Conservation (phyloP, 352 stramenopile species). For the Globisporangium apiculatum region DNA sequence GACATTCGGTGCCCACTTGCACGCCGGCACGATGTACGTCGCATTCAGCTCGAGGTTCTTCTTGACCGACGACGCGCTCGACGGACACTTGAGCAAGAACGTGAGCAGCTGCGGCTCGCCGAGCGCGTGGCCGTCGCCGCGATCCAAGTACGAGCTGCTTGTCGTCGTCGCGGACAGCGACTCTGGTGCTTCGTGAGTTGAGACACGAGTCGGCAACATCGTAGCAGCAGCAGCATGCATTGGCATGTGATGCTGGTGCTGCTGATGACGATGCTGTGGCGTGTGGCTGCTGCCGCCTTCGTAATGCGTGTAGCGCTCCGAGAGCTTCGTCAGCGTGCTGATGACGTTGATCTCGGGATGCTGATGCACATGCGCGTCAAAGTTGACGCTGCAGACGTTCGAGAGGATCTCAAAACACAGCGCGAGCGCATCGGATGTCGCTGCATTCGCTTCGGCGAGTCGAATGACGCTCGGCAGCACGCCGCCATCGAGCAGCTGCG, state of each 20-base stretch:
- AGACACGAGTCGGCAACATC: not conserved
- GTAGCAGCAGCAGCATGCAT: no score
- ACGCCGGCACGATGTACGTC: conserved; percentile 48
- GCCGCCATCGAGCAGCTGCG: conserved; percentile 38
- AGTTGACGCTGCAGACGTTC: conserved; percentile 55
- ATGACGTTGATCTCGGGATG: conserved; percentile 62
- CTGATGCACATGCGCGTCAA: conserved; percentile 31
- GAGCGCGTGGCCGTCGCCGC: conserved; percentile 26
- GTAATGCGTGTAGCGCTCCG: conserved; percentile 28
- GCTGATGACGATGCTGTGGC: not conserved
- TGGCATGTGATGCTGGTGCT: no score
- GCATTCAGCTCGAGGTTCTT: conserved; percentile 62
- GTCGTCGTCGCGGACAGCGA: not conserved
- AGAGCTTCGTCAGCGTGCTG: conserved; percentile 58
- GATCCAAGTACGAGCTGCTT: conserved; percentile 30
- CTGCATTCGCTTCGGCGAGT: conserved; percentile 29
- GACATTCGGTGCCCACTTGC: conserved; percentile 50
- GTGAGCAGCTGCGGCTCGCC: conserved; percentile 37
- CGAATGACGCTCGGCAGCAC: conserved; percentile 42
- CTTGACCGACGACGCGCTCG: conserved; percentile 37
- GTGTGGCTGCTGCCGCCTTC: conserved; percentile 5
- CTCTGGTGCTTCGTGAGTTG: not conserved
- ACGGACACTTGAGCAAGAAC: conserved; percentile 48
- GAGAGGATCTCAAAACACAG: conserved; percentile 73
- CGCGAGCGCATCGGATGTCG: conserved; percentile 22